Evolutionary conservation across 176 grass and related monocot species (phyloP).

Genomic region (Microstegium vimineum): DNA sequence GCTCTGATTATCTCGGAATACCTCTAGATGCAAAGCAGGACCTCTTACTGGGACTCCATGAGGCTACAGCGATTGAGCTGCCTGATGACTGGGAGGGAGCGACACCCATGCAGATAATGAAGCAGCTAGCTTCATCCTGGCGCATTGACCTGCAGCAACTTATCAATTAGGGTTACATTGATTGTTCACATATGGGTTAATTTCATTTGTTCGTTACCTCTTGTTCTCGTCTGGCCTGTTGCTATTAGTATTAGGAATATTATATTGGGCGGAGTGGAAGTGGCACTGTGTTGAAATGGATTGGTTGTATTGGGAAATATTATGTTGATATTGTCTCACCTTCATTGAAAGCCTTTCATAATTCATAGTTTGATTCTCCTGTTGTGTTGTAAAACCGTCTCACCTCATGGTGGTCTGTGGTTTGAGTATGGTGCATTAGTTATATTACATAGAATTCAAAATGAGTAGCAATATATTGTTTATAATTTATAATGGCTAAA

Average conservation of each 20-base stretch:
- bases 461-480: background rate
- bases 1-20: slow-evolving; percentile 67
- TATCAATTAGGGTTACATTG: slow-evolving; percentile 42
- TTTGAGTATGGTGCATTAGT: background rate
- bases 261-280: slow-evolving; percentile 37
- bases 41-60: slow-evolving; percentile 68
- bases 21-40: slow-evolving; percentile 62
- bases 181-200: slow-evolving; percentile 39
- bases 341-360: background rate
- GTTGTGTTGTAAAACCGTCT: slow-evolving; percentile 5
- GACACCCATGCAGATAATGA: slow-evolving; percentile 82
- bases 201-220: slow-evolving; percentile 51
- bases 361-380: slow-evolving; percentile 11
- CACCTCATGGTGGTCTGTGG: background rate
- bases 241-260: slow-evolving; percentile 32
- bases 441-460: background rate
- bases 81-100: slow-evolving; percentile 88
- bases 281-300: slow-evolving; percentile 28
- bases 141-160: slow-evolving; percentile 80
- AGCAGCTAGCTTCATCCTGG: slow-evolving; percentile 89
- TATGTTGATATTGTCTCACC: slow-evolving; percentile 38
- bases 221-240: slow-evolving; percentile 26
- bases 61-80: slow-evolving; percentile 53
- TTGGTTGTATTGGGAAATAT: slow-evolving; percentile 29
- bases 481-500: background rate